Base-by-base conservation (phyloP, 305 asterid species). In the Solanum aculeatissimum region DNA sequence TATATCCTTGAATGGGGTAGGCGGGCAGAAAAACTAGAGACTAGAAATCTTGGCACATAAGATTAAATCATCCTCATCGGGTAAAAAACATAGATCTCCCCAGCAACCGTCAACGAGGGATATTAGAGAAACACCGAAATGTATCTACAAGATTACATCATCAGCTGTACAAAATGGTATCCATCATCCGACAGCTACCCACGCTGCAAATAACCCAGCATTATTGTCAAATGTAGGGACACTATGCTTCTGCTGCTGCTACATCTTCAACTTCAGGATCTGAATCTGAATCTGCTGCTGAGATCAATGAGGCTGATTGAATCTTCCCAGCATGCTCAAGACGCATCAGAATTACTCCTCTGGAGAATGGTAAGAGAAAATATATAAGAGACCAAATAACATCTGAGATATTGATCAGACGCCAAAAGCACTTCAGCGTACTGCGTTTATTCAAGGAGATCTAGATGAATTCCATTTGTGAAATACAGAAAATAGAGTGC, bases 281-380 rank as follows among this genome's bases (percentile, higher is more conserved):
- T 1, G 89, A 80, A 82, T 93, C 98, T 2, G 89, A 80, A 84
- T 93, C 97, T 16, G 98, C 60, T 63, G 94, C 99, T 9, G 98
- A 92, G 84, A 97, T 97, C 81, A 97, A 85, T 11, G 98, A 97
- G 74, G 98, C 97, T 2, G 98, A 97, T 83, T 94, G 97, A 82
- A 97, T 97, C 87, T 94, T 97, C 13, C 99, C 99, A 80, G 97
- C 92, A 87, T 93, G 93, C 85, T 97, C 99, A 4, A 97, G 96
- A 57, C 99, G 95, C 99, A 97, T 97, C 90, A 97, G 87, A 84
- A 95, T 95, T 81, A 97, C 99, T 16, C 98, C 99, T 88, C 99
- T 95, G 93, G 84, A 79, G 82, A 45, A 49, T 49, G 62, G 60
- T 7, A 23, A 38, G 55, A 70, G 40, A 68, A 77, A 69, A 49